Evolutionary conservation across 768 basidiomycete species (phyloP), one percentile per base, ranked within the genome.

Genomic region (Coprinellus aureogranulatus): DNA sequence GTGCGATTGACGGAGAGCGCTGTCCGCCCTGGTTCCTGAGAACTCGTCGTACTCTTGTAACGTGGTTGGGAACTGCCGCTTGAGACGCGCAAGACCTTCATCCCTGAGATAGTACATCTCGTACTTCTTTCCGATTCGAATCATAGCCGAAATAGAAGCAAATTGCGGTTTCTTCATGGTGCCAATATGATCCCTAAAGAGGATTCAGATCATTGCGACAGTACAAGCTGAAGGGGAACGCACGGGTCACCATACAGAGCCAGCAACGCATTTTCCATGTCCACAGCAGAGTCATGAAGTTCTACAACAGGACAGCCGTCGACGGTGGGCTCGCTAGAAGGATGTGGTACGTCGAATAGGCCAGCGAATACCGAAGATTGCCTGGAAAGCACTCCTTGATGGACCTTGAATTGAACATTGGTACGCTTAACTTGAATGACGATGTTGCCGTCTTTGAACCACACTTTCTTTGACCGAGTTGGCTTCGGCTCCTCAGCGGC

Each of bases 301-400:
- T 48, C 20, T 12, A 40, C 26, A 40, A 47, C 44, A 25, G 45
- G 50, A 22, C 65, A 66, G 8, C 62, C 59, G 2, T 66, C 65
- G 8, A 61, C 27, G 3, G 25, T 34, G 0, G 54, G 45, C 9
- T 59, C 51, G 1, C 40, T 55, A 12, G 30, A 12, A 2, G 64
- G 60, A 45, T 62, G 64, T n/a, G n/a, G n/a, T n/a, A n/a, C n/a
- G n/a, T n/a, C n/a, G n/a, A n/a, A n/a, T n/a, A n/a, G n/a, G n/a
- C n/a, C n/a, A n/a, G n/a, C n/a, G n/a, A n/a, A n/a, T n/a, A n/a
- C n/a, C n/a, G n/a, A n/a, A n/a, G n/a, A n/a, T n/a, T n/a, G n/a
- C n/a, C n/a, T n/a, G n/a, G n/a, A n/a, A n/a, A n/a, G n/a, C n/a
- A n/a, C n/a, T n/a, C n/a, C n/a, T n/a, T n/a, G n/a, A n/a, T n/a